These are phyloP conservation scores for Salicornia ramosissima DNA, from an alignment of 148 eudicot genomes.

Conservation along the genomic window DNA sequence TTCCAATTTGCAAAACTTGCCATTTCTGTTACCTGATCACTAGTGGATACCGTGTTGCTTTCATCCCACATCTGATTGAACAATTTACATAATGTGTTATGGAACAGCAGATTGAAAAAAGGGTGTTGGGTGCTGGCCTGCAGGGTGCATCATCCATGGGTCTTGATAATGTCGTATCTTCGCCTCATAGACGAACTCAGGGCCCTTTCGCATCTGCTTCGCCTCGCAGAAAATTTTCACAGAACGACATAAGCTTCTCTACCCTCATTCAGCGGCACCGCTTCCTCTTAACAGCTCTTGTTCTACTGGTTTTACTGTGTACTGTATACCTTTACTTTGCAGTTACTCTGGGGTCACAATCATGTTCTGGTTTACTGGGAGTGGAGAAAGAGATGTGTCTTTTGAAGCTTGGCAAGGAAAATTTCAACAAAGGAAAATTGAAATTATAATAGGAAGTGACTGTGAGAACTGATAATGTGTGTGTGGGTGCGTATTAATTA, in stretches of 20 bases:
- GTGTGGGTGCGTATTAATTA: neutral
- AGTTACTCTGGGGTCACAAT: constrained; percentile 56
- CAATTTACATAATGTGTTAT: neutral
- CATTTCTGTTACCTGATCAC: neutral
- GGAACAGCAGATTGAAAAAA: neutral
- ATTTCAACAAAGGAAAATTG: constrained; percentile 53
- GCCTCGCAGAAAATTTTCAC: constrained; percentile 33
- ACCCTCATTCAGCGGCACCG: constrained; percentile 69
- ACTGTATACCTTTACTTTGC: constrained; percentile 87
- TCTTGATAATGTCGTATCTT: constrained; percentile 51
- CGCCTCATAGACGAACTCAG: constrained; percentile 79
- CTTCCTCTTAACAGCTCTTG: constrained; percentile 77
- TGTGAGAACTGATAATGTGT: constrained; percentile 7
- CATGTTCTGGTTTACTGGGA: constrained; percentile 59
- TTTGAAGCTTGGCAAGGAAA: constrained; percentile 40
- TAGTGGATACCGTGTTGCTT: neutral
- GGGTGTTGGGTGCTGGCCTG: too few relatives aligned
- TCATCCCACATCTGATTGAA: constrained; percentile 8
- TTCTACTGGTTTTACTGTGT: constrained; percentile 65
- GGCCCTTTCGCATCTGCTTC: constrained; percentile 38
- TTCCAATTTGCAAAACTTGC: constrained; percentile 1
- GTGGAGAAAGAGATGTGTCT: constrained; percentile 53
- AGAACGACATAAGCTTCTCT: constrained; percentile 51
- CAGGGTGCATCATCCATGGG: constrained; percentile 41
- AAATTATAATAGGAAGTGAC: constrained; percentile 35